These are phyloP conservation scores for Bruguiera sexangula DNA, from an alignment of 345 rosid genomes.

Conservation along the genomic window DNA sequence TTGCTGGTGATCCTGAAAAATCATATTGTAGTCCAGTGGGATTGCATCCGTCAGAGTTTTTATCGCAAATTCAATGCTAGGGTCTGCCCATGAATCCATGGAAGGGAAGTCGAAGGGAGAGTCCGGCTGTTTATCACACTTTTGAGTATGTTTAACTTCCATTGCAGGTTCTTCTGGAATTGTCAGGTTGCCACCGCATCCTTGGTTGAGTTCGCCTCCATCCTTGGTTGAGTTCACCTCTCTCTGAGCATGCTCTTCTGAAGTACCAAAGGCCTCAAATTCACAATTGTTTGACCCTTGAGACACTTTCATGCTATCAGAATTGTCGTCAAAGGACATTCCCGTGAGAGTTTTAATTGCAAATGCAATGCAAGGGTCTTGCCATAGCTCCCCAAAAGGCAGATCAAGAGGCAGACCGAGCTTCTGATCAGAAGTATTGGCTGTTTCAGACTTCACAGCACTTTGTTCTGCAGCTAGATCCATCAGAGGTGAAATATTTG, in stretches of 20 bases:
- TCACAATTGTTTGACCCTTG: conserved; percentile 39
- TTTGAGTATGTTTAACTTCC: conserved; percentile 14
- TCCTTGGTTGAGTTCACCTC: conserved; percentile 16
- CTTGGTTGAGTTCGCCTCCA: conserved; percentile 18
- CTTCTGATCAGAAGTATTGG: conserved; percentile 25
- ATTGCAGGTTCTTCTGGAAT: conserved; percentile 21
- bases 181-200: conserved; percentile 12
- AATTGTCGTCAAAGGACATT: conserved; percentile 39
- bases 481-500: conserved; percentile 10
- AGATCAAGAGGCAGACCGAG: conserved; percentile 32
- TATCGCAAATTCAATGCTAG: conserved; percentile 90
- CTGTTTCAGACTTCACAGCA: conserved; percentile 15
- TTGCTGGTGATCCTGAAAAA: conserved; percentile 38
- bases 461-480: conserved; percentile 10
- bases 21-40: conserved; percentile 50
- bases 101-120: conserved; percentile 33
- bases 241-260: conserved; percentile 23
- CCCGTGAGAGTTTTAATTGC: conserved; percentile 92
- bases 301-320: conserved; percentile 27
- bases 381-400: conserved; percentile 69
- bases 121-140: conserved; percentile 23
- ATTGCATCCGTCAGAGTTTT: conserved; percentile 81
- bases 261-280: conserved; percentile 12
- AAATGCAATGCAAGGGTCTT: conserved; percentile 96
- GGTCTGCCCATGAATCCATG: conserved; percentile 68